These are phyloP conservation scores for Diaporthe citri DNA, from an alignment of 2,329 filamentous ascomycete species.

Conservation along the genomic window DNA sequence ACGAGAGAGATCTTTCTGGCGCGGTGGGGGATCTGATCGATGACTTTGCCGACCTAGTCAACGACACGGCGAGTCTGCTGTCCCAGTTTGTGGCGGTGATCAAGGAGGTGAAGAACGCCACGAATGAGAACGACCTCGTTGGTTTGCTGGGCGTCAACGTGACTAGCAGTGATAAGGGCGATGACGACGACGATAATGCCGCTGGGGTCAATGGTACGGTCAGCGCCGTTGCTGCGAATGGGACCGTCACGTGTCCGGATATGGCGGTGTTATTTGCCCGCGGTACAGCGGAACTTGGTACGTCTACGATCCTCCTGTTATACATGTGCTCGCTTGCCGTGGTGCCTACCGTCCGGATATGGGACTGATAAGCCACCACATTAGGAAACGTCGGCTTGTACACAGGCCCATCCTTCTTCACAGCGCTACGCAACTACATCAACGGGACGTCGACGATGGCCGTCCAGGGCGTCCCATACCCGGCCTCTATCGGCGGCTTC, in stretches of 20 bases:
- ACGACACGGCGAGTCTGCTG: slow-evolving; percentile 28
- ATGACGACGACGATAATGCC: background rate
- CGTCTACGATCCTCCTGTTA: background rate
- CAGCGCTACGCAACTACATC: slow-evolving; percentile 42
- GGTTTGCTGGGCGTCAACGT: slow-evolving; percentile 32
- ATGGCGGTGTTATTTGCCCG: slow-evolving; percentile 38
- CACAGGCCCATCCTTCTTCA: slow-evolving; percentile 45
- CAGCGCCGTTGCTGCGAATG: slow-evolving; percentile 22
- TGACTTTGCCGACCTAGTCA: slow-evolving; percentile 23
- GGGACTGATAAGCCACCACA: slow-evolving; percentile 20
- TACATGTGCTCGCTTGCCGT: background rate
- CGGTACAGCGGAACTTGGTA: slow-evolving; percentile 36
- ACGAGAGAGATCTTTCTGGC: slow-evolving; percentile 26
- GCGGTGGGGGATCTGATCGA: slow-evolving; percentile 13
- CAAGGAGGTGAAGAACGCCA: slow-evolving; percentile 30
- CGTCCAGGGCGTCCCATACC: slow-evolving; percentile 47
- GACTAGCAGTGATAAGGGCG: background rate
- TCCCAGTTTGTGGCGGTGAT: slow-evolving; percentile 27
- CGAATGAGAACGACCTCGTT: slow-evolving; percentile 36
- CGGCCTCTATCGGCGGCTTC: slow-evolving; percentile 44
- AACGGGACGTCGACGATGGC: slow-evolving; percentile 41
- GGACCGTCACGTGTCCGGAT: slow-evolving; percentile 31
- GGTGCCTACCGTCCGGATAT: no score
- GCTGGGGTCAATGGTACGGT: slow-evolving; percentile 10
- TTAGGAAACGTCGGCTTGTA: slow-evolving; percentile 45